Evolutionary conservation across 495 filamentous ascomycete species (phyloP), one percentile per base, ranked within the genome.

Genomic region (Podospora australis): DNA sequence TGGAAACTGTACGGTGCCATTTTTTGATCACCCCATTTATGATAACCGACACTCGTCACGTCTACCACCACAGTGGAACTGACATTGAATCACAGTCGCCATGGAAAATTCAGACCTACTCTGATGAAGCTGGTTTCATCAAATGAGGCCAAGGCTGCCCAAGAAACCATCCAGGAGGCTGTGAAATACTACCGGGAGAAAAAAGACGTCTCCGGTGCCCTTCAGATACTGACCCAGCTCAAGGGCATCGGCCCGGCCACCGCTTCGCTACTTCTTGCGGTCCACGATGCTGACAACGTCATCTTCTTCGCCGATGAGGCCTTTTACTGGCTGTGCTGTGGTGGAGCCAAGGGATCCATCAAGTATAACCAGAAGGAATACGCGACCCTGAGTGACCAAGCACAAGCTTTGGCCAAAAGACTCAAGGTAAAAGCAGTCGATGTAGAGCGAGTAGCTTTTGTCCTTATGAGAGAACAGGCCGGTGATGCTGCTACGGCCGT

Each of bases 291-390:
- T 0, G 57, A 68, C 0, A 65, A 73, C 16, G 70, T 82, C 9
- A 78, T 86, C 1, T 91, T 89, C 63, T 90, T 86, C 66, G 83
- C 82, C 22, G 86, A 91, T 53, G 85, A 90, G 66, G 68, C 79
- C 17, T 89, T 78, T 59, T 71, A 80, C 48, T 90, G 83, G 83
- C 56, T 85, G 11, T 77, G 71, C 60, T 57, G 56, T 54, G 64
- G 62, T 35, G 78, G 70, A 30, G 67, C 71, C 52, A 64, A 62
- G 46, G 50, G 50, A 0, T 54, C 65, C 19, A 71, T 84, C 55
- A 83, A 82, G 59, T 90, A 90, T 63, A 81, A 72, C 41, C 48
- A 69, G 20, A 72, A 77, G 35, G 84, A 88, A 59, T 90, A 88
- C 58, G 53, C 65, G 26, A 58, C 64, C 24, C 47, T 91, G 38